phyloP scores from a whole-genome alignment of 371 early-diverging fungal genomes.

The Mortierella sp. region DNA sequence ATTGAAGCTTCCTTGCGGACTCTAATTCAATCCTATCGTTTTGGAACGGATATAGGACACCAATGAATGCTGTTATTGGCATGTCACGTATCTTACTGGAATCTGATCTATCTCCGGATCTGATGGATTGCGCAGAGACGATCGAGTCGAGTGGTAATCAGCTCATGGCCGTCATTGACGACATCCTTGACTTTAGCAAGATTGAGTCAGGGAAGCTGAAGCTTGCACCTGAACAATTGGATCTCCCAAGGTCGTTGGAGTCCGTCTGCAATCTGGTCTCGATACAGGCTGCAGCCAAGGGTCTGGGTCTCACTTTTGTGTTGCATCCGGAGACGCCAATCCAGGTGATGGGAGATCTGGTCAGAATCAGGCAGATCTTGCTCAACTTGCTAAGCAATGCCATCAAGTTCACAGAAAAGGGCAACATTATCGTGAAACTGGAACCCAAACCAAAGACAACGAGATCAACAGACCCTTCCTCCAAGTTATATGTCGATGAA shows the following conservation, averaged over 20 bases:
- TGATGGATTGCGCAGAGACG: conserved; percentile 74
- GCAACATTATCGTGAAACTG: conserved; percentile 64
- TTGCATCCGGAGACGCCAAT: conserved; percentile 67
- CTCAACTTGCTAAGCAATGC: conserved; percentile 68
- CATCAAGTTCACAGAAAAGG: conserved; percentile 73
- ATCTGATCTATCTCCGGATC: conserved; percentile 68
- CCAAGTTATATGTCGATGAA: conserved; percentile 24
- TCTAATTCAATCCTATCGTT: background rate
- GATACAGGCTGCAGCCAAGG: conserved; percentile 61
- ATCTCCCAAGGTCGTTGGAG: conserved; percentile 47
- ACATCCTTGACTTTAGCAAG: conserved; percentile 69
- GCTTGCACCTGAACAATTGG: conserved; percentile 43
- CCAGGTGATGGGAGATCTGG: conserved; percentile 61
- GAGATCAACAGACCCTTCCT: background rate
- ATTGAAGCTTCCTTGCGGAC: no score
- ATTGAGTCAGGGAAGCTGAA: conserved; percentile 66
- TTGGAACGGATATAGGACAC: conserved; percentile 58
- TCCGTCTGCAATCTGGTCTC: conserved; percentile 61
- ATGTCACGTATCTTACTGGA: conserved; percentile 74
- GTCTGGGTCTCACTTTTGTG: conserved; percentile 62
- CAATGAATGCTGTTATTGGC: conserved; percentile 71
- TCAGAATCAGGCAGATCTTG: conserved; percentile 61
- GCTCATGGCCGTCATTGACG: conserved; percentile 64
- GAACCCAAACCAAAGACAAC: conserved; percentile 33
- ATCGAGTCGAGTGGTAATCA: conserved; percentile 74